phyloP scores from a whole-genome alignment of 139 green algal species.

The Zygnema cylindricum region DNA sequence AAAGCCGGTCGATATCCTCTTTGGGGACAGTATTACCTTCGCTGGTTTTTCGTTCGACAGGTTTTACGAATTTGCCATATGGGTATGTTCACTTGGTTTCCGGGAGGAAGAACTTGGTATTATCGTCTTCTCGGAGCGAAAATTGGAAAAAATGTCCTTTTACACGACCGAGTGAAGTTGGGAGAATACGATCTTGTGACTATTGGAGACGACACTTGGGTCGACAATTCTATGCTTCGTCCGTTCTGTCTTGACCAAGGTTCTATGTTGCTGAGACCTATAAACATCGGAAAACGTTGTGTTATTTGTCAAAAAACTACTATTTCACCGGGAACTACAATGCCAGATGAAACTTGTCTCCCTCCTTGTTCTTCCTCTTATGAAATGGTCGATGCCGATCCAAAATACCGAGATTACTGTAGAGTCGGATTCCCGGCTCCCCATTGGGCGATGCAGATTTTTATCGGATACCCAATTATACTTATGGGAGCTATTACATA shows the following conservation, averaged over 20 bases:
- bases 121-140: conserved; percentile 48
- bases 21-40: conserved; percentile 60
- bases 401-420: background rate
- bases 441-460: background rate
- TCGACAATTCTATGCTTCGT: conserved; percentile 33
- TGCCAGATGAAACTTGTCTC: conserved; percentile 15
- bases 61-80: conserved; percentile 11
- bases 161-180: conserved; percentile 9
- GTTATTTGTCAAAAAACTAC: conserved; percentile 12
- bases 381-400: conserved; percentile 4
- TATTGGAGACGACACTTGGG: conserved; percentile 22
- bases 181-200: conserved; percentile 51
- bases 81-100: conserved; percentile 41
- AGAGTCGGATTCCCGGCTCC: background rate
- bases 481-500: background rate
- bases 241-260: conserved; percentile 28
- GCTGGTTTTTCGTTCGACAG: conserved; percentile 54
- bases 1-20: conserved; percentile 42
- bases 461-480: conserved; percentile 33
- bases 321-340: conserved; percentile 9
- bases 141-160: conserved; percentile 26
- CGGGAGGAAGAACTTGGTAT: background rate
- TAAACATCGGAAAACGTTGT: conserved; percentile 25
- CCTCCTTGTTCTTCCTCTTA: conserved; percentile 31
- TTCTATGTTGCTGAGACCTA: conserved; percentile 29